Percentiles rank a stretch among this genome's conserved stretches.
These are phyloP conservation scores for Naganishia vishniacii DNA, from an alignment of 768 basidiomycete genomes.

Conservation along the genomic window DNA sequence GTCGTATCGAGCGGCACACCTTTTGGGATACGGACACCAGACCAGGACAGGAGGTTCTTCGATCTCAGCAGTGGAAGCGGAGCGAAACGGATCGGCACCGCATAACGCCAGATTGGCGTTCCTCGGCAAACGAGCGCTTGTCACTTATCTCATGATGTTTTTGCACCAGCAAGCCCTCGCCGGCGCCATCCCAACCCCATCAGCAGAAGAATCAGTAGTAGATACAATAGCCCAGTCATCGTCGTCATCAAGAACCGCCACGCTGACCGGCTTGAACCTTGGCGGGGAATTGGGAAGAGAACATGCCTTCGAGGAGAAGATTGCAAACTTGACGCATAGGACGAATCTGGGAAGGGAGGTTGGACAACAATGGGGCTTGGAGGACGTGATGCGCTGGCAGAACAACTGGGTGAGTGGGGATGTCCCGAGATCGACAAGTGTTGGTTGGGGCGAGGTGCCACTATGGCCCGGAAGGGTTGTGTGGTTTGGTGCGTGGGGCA, in stretches of 20 bases:
- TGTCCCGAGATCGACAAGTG: background rate
- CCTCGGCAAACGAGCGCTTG: conserved; percentile 41
- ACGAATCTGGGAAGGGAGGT: conserved; percentile 42
- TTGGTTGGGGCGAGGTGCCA: too few species aligned
- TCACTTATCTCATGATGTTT: conserved; percentile 41
- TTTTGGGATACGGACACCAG: conserved; percentile 29
- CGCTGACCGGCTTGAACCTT: background rate
- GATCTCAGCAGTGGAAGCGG: background rate
- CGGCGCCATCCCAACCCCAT: background rate
- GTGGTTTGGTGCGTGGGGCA: too few species aligned
- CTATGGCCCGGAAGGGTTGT: too few species aligned
- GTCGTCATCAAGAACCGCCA: background rate
- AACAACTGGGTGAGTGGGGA: conserved; percentile 27
- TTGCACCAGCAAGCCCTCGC: conserved; percentile 35
- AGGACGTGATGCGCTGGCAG: conserved; percentile 35
- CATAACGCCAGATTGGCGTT: conserved; percentile 43
- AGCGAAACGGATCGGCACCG: conserved; percentile 28
- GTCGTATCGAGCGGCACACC: conserved; percentile 43
- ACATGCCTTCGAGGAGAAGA: conserved; percentile 33
- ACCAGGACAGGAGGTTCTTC: conserved; percentile 7
- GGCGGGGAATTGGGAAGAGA: conserved; percentile 22
- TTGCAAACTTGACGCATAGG: conserved; percentile 38
- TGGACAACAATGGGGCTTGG: conserved; percentile 37
- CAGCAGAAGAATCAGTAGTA: conserved; percentile 1
- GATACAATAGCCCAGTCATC: background rate